These are phyloP conservation scores for Fraxinus nigra DNA, from an alignment of 305 asterid genomes.

Conservation along the genomic window DNA sequence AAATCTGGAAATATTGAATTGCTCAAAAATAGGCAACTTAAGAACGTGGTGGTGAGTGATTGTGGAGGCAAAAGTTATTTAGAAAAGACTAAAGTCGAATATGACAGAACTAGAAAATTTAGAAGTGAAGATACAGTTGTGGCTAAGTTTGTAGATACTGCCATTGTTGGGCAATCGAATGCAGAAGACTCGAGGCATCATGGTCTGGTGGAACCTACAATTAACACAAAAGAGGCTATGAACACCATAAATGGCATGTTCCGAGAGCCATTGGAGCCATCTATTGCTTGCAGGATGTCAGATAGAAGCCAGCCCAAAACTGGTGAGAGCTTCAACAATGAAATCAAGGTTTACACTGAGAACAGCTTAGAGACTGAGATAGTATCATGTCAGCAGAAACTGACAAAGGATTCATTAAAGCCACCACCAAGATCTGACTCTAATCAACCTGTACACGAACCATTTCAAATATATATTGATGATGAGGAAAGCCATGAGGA, in stretches of 20 bases:
- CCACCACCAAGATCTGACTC: slow-evolving; percentile 24
- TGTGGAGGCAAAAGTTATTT: slow-evolving; percentile 12
- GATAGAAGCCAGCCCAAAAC: slow-evolving; percentile 35
- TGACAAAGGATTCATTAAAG: slow-evolving; percentile 25
- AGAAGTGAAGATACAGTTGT: slow-evolving; percentile 54
- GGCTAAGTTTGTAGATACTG: slow-evolving; percentile 65
- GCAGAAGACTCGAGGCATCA: slow-evolving; percentile 84
- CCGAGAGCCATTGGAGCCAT: slow-evolving; percentile 69
- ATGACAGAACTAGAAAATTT: slow-evolving; percentile 26
- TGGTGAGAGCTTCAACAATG: slow-evolving; percentile 33
- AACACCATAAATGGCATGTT: slow-evolving; percentile 80
- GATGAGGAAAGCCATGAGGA: slow-evolving; percentile 48
- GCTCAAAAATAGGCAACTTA: slow-evolving; percentile 26
- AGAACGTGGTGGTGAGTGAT: slow-evolving; percentile 24
- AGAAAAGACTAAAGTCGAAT: slow-evolving; percentile 24
- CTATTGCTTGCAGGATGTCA: slow-evolving; percentile 42
- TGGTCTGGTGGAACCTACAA: slow-evolving; percentile 85
- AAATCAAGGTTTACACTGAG: slow-evolving; percentile 44
- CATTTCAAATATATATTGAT: slow-evolving; percentile 67
- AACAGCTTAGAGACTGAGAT: slow-evolving; percentile 35
- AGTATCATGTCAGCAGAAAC: slow-evolving; percentile 28
- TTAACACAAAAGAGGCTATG: slow-evolving; percentile 83
- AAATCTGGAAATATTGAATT: slow-evolving; percentile 22
- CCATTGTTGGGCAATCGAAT: slow-evolving; percentile 63
- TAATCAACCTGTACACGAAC: slow-evolving; percentile 42